Conservation (phyloP, 2,329 filamentous ascomycete species). For the Emmonsiellopsis sp. region DNA sequence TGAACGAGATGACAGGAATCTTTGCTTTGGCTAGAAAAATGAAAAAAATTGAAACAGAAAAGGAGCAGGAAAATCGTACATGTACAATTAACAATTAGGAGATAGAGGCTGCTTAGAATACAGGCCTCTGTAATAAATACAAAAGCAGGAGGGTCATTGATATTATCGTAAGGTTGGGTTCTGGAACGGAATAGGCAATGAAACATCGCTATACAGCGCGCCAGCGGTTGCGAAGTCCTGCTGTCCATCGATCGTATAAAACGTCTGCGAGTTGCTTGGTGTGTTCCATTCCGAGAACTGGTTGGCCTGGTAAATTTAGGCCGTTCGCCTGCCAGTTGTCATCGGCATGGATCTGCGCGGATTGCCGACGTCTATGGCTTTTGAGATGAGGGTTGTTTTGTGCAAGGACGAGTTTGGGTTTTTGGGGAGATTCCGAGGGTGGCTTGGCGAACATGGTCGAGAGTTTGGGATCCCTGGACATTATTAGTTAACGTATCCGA, state of each 20-base stretch:
- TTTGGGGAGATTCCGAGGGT: conserved; percentile 35
- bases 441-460: conserved; percentile 12
- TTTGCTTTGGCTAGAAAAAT: background rate
- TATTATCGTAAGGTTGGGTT: background rate
- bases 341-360: conserved; percentile 24
- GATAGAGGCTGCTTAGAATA: background rate
- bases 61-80: background rate
- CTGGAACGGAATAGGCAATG: no score
- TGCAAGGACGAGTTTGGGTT: conserved; percentile 62
- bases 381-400: conserved; percentile 79
- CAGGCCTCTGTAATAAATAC: background rate
- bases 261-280: conserved; percentile 82
- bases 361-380: conserved; percentile 61
- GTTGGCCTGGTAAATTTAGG: conserved; percentile 46
- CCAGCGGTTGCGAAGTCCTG: conserved; percentile 68
- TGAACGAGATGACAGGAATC: background rate
- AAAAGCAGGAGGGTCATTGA: background rate
- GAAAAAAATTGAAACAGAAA: background rate
- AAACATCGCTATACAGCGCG: conserved; percentile 21
- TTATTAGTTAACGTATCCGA: background rate
- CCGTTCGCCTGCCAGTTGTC: conserved; percentile 25
- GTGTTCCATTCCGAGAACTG: conserved; percentile 76
- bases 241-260: conserved; percentile 81
- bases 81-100: background rate
- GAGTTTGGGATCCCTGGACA: conserved; percentile 21